These are phyloP conservation scores for Neonothopanus nambi DNA, from an alignment of 1,284 basidiomycete genomes.

Conservation along the genomic window DNA sequence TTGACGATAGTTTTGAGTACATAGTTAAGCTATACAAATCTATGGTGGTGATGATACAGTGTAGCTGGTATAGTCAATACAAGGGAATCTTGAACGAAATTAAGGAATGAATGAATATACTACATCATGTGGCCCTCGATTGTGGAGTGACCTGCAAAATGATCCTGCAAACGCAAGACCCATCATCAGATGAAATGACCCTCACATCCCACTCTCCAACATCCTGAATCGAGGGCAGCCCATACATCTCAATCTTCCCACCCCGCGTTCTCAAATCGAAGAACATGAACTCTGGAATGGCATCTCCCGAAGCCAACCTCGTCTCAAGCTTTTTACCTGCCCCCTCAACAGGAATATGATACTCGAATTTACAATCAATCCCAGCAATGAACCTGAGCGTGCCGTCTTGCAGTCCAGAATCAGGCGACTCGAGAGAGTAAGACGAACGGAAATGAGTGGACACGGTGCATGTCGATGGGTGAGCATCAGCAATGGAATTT, in stretches of 20 bases:
- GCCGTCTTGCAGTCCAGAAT: slow-evolving; percentile 31
- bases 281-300: slow-evolving; percentile 59
- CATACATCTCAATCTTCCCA: slow-evolving; percentile 57
- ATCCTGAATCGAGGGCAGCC: slow-evolving; percentile 51
- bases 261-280: slow-evolving; percentile 48
- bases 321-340: slow-evolving; percentile 41
- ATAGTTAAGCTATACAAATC: too few species aligned
- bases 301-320: slow-evolving; percentile 50
- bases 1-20: too few species aligned
- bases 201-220: slow-evolving; percentile 59
- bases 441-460: slow-evolving; percentile 51
- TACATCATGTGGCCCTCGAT: neutral
- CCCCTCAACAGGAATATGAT: slow-evolving; percentile 45
- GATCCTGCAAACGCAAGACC: slow-evolving; percentile 1
- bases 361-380: slow-evolving; percentile 61
- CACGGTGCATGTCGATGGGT: slow-evolving; percentile 33
- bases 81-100: too few species aligned
- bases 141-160: slow-evolving; percentile 9
- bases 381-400: slow-evolving; percentile 53
- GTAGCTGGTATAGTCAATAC: too few species aligned
- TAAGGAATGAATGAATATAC: too few species aligned
- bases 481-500: slow-evolving; percentile 19
- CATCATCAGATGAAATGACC: slow-evolving; percentile 49
- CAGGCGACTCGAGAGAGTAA: slow-evolving; percentile 61
- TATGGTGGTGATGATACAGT: too few species aligned